Evolutionary conservation across 306 rosid species (phyloP).

Genomic region (Acacia crassicarpa): DNA sequence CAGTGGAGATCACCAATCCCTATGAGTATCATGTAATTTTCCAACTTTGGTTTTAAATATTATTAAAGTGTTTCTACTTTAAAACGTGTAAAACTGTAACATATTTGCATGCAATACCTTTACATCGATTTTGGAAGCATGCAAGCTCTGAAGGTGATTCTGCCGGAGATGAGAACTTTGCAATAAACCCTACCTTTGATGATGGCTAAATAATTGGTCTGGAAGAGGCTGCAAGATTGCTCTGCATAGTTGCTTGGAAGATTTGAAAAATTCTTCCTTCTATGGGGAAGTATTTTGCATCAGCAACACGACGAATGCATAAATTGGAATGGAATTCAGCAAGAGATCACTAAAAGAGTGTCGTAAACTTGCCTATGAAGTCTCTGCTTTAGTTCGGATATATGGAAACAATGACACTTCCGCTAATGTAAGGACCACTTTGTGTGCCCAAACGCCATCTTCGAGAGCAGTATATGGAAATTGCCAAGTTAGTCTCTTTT

Average conservation of each 20-base stretch:
- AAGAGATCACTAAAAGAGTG: slow-evolving; percentile 82
- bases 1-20: slow-evolving; percentile 52
- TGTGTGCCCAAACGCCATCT: slow-evolving; percentile 72
- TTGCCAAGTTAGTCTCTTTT: slow-evolving; percentile 65
- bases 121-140: slow-evolving; percentile 35
- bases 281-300: slow-evolving; percentile 71
- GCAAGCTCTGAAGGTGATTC: slow-evolving; percentile 33
- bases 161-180: slow-evolving; percentile 55
- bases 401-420: slow-evolving; percentile 69
- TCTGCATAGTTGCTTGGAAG: slow-evolving; percentile 68
- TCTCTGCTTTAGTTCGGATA: slow-evolving; percentile 68
- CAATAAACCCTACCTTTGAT: slow-evolving; percentile 71
- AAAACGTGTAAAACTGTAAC: too few species aligned
- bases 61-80: too few species aligned
- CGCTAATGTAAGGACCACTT: slow-evolving; percentile 67
- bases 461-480: slow-evolving; percentile 79
- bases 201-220: slow-evolving; percentile 86
- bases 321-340: slow-evolving; percentile 94
- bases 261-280: slow-evolving; percentile 75
- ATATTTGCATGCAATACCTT: too few species aligned
- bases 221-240: slow-evolving; percentile 95
- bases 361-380: slow-evolving; percentile 83
- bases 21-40: slow-evolving; percentile 49
- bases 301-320: slow-evolving; percentile 80
- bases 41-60: neutral